A percentile compares a stretch with the other conserved stretches of the same genome.
These are phyloP conservation scores for Ceratobasidium sp. DNA, from an alignment of 1,284 basidiomycete genomes.

Conservation along the genomic window DNA sequence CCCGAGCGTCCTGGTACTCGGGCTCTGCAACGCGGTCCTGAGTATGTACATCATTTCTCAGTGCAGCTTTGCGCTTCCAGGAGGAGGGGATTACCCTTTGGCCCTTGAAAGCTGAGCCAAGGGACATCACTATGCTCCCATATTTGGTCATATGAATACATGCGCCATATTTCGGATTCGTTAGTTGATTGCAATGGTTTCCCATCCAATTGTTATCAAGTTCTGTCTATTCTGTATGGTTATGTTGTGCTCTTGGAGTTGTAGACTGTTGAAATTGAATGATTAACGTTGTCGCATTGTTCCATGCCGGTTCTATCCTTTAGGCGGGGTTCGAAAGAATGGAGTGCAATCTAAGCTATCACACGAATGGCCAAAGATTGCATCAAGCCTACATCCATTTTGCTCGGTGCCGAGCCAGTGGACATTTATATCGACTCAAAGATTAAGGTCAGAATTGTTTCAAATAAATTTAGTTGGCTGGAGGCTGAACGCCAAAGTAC, in stretches of 20 bases:
- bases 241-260: slow-evolving; percentile 2
- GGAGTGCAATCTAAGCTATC: neutral
- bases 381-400: no score
- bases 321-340: no score
- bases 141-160: neutral
- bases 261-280: slow-evolving; percentile 12
- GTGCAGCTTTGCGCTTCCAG: slow-evolving; percentile 20
- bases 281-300: neutral
- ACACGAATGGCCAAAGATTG: no score
- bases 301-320: no score
- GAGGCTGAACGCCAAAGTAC: no score
- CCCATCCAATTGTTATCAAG: neutral
- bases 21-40: slow-evolving; percentile 24
- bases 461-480: no score
- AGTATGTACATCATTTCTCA: slow-evolving; percentile 18
- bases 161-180: slow-evolving; percentile 1
- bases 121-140: neutral
- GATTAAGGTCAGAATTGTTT: no score
- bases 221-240: neutral
- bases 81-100: slow-evolving; percentile 18
- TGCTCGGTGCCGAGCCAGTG: no score
- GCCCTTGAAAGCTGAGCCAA: slow-evolving; percentile 1
- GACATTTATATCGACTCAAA: no score
- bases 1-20: slow-evolving; percentile 4
- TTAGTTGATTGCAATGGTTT: neutral